A percentile compares a stretch with the other conserved stretches of the same genome.
Conservation (phyloP, 257 asterid genomes). For the Solanum sitiens region DNA sequence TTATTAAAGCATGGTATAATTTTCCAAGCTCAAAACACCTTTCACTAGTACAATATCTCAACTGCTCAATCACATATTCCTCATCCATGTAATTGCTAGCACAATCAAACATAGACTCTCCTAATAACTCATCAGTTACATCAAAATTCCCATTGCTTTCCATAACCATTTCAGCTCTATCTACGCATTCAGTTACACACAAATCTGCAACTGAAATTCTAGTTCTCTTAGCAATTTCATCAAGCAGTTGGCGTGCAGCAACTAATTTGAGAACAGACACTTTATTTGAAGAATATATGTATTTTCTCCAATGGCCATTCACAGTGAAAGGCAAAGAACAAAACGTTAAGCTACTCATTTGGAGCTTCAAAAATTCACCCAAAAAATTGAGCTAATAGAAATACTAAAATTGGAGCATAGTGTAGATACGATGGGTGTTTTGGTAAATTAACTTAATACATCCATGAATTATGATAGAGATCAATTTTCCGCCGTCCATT, state of each 20-base stretch:
- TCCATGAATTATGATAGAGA: neutral
- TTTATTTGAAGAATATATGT: neutral
- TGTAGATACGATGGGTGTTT: neutral
- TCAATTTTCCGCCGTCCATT: neutral
- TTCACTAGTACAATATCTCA: constrained; percentile 2
- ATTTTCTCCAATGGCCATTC: neutral
- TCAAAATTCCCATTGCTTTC: neutral
- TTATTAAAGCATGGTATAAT: neutral
- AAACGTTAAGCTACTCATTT: neutral
- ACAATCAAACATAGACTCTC: neutral
- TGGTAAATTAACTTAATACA: neutral
- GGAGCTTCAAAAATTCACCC: neutral
- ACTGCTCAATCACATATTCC: neutral
- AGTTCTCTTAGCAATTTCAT: neutral
- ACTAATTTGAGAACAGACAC: neutral
- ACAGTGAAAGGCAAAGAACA: neutral
- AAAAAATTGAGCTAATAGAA: neutral
- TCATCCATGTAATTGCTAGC: neutral
- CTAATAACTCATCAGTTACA: neutral
- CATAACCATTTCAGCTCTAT: neutral
- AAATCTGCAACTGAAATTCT: neutral
- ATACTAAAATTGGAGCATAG: neutral
- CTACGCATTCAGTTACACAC: neutral
- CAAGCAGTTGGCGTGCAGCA: constrained; percentile 3
- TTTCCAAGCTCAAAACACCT: constrained; percentile 6